A percentile compares a stretch with the other conserved stretches of the same genome.
phyloP scores from a whole-genome alignment of 306 rosid species.

The Rosa multiflora region DNA sequence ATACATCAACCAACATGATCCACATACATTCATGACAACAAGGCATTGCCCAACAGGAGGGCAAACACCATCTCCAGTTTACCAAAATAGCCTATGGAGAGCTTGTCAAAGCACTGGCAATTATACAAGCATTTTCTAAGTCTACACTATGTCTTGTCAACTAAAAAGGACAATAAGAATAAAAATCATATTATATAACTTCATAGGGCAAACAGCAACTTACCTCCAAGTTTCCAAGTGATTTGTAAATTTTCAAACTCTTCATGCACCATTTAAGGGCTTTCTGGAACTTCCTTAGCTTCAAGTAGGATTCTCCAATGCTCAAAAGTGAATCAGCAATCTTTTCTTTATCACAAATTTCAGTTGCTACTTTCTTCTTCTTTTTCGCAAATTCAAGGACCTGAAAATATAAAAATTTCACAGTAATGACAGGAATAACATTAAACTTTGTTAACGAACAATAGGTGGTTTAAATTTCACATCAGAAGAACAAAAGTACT shows the following conservation, averaged over 20 bases:
- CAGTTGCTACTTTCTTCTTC: constrained; percentile 66
- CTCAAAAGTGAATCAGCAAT: constrained; percentile 65
- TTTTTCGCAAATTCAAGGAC: constrained; percentile 67
- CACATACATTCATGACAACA: constrained; percentile 15
- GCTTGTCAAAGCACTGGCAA: background rate
- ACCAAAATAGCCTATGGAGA: constrained; percentile 2
- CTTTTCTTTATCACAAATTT: constrained; percentile 74
- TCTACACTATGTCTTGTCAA: background rate
- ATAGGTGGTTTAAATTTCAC: background rate
- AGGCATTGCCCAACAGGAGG: constrained; percentile 7
- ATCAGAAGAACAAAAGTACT: background rate
- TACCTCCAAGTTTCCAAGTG: constrained; percentile 81
- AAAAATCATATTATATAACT: constrained; percentile 5
- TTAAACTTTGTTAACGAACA: background rate
- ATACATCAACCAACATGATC: constrained; percentile 14
- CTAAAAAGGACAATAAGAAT: background rate
- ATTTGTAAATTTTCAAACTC: constrained; percentile 72
- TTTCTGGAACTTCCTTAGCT: constrained; percentile 67
- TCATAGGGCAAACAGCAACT: constrained; percentile 21
- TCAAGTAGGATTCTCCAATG: constrained; percentile 80
- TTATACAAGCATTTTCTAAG: background rate
- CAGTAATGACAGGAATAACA: constrained; percentile 10
- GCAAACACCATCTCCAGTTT: constrained; percentile 13
- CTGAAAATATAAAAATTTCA: constrained; percentile 45
- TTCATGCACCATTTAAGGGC: constrained; percentile 76